Evolutionary conservation across 768 basidiomycete species (phyloP), one percentile per base, ranked within the genome.

Genomic region (Saitozyma podzolica): DNA sequence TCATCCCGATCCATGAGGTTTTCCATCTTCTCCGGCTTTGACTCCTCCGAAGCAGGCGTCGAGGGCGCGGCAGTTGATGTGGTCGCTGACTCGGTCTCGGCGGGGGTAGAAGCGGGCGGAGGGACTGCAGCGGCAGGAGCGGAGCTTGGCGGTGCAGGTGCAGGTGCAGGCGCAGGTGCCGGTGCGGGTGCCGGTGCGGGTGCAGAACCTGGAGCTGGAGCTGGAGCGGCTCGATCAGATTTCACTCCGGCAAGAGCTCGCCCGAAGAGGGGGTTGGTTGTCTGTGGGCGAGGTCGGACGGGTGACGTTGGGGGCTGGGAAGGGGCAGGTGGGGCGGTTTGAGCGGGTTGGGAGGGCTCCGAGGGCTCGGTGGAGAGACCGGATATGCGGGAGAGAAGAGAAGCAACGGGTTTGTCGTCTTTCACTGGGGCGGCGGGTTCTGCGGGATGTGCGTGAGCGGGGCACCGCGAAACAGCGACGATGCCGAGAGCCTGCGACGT

Each of bases 241-340:
- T 69, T 74, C 16, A 69, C 68, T 9, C 73, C 70, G 8, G 73
- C 73, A 16, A 74, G 50, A 20, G 73, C 73, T 64, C 60, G 66
- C 4, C 73, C 73, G 42, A 74, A 74, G 0, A 74, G 58, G 13
- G 57, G 51, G 48, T 69, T 71, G 19, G 66, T 37, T 14, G 66
- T 29, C 37, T 45, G 56, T 0, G 62, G 20, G 17, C 51, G 62
- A 47, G 56, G 56, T n/a, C 37, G 62, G 9, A 17, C 42, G 13
- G 52, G 8, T 9, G 65, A 56, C 14, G 58, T 10, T 37, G 51
- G 16, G 20, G 61, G 19, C 4, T 54, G 20, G n/a, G 59, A 56
- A 40, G 63, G 48, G 11, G 37, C 49, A 13, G 47, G 37, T 40
- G 29, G 9, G 29, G 40, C n/a, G 41, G 57, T 9, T 29, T 29